These are phyloP conservation scores for Sporothrix luriei DNA, from an alignment of 2,329 filamentous ascomycete species.

Conservation along the genomic window DNA sequence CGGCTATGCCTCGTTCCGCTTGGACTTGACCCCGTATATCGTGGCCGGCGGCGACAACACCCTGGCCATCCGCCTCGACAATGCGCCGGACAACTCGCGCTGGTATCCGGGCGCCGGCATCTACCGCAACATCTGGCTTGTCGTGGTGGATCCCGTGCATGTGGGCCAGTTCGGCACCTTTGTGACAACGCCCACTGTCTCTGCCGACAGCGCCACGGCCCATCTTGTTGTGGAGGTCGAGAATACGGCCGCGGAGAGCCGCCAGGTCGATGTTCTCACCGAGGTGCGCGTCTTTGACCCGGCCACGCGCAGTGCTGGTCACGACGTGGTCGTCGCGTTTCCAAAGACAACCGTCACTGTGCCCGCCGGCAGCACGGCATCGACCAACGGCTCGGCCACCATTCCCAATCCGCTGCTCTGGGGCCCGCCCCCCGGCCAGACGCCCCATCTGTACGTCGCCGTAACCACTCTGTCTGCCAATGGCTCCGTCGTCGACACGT, in stretches of 20 bases:
- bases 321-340: slow-evolving; percentile 44
- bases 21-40: slow-evolving; percentile 52
- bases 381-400: slow-evolving; percentile 43
- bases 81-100: slow-evolving; percentile 50
- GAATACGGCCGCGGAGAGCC: slow-evolving; percentile 45
- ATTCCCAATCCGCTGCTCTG: slow-evolving; percentile 50
- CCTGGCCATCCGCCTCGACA: slow-evolving; percentile 56
- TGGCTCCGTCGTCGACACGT: slow-evolving; percentile 41
- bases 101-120: slow-evolving; percentile 60
- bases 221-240: slow-evolving; percentile 51
- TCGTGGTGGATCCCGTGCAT: slow-evolving; percentile 51
- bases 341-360: slow-evolving; percentile 41
- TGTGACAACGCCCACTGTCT: slow-evolving; percentile 51
- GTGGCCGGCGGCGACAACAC: slow-evolving; percentile 45
- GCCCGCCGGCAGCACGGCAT: slow-evolving; percentile 40
- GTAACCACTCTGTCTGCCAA: slow-evolving; percentile 45
- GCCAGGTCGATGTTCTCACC: slow-evolving; percentile 47
- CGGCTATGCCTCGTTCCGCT: slow-evolving; percentile 54
- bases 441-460: slow-evolving; percentile 53
- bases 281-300: slow-evolving; percentile 47
- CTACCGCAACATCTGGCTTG: slow-evolving; percentile 59
- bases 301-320: slow-evolving; percentile 38
- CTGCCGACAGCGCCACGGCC: slow-evolving; percentile 49
- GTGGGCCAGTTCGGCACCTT: slow-evolving; percentile 55
- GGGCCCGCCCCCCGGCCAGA: slow-evolving; percentile 51